A percentile compares a stretch with the other conserved stretches of the same genome.
Conservation (phyloP, 2,329 filamentous ascomycete genomes). For the Xylariales sp. region DNA sequence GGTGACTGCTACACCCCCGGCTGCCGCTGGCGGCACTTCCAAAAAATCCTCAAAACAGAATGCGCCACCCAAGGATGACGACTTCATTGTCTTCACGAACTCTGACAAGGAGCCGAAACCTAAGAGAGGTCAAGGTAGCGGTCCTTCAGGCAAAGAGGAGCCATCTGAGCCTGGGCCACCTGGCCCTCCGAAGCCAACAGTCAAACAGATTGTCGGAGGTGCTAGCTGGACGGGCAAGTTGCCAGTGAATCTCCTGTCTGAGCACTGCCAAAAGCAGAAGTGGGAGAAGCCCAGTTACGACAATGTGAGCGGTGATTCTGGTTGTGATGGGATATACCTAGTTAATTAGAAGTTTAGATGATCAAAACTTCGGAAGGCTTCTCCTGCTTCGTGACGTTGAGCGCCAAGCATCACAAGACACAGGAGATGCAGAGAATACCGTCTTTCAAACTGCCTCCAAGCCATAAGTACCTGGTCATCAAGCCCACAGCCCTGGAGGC, state of each 20-base stretch:
- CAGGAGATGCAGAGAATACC: conserved; percentile 70
- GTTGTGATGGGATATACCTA: conserved; percentile 15
- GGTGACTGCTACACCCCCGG: conserved; percentile 32
- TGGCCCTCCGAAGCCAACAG: conserved; percentile 55
- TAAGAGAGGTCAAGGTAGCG: conserved; percentile 31
- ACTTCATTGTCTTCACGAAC: conserved; percentile 54
- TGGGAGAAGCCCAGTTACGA: conserved; percentile 94
- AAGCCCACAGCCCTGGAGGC: conserved; percentile 84
- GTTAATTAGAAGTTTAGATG: conserved; percentile 25
- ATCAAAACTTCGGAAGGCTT: conserved; percentile 68
- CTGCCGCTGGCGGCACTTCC: conserved; percentile 21
- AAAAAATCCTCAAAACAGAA: conserved; percentile 30
- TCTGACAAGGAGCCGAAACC: conserved; percentile 49
- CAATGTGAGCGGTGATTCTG: conserved; percentile 48
- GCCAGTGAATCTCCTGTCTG: conserved; percentile 86
- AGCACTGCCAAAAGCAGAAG: conserved; percentile 92
- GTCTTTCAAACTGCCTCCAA: conserved; percentile 74
- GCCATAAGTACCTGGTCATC: conserved; percentile 69
- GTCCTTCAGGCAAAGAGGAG: conserved; percentile 17
- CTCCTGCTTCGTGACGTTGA: conserved; percentile 77
- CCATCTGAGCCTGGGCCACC: conserved; percentile 27
- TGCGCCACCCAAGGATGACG: conserved; percentile 37
- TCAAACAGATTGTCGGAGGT: conserved; percentile 83
- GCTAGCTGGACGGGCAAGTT: conserved; percentile 97
- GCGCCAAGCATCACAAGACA: conserved; percentile 73